These are phyloP conservation scores for Linaria vulgaris DNA, from an alignment of 257 asterid species.

Conservation along the genomic window DNA sequence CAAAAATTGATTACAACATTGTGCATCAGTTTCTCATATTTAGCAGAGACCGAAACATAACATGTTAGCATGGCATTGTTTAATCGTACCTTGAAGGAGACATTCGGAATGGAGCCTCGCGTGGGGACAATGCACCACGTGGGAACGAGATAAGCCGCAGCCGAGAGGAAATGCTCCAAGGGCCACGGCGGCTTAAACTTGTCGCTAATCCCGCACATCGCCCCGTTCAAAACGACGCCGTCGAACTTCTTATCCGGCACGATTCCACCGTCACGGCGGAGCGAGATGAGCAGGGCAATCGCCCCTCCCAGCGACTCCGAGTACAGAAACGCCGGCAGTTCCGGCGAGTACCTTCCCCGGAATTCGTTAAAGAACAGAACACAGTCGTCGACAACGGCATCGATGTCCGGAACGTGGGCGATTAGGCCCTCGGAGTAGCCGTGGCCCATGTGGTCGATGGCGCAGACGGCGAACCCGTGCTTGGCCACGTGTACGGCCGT, in stretches of 20 bases:
- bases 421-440: constrained; percentile 83
- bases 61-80: no score
- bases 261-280: constrained; percentile 56
- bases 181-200: constrained; percentile 99
- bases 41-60: no score
- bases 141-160: constrained; percentile 71
- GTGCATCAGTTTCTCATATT: no score
- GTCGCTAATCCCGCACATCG: constrained; percentile 92
- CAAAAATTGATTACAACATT: no score
- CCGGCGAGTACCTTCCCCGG: constrained; percentile 42
- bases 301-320: constrained; percentile 94
- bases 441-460: constrained; percentile 95
- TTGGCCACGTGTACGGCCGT: constrained; percentile 69
- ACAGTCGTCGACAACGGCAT: constrained; percentile 78
- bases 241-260: constrained; percentile 54
- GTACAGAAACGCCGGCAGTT: constrained; percentile 68
- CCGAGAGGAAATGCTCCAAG: constrained; percentile 76
- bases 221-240: constrained; percentile 88
- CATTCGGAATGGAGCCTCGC: constrained; percentile 70
- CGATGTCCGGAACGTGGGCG: constrained; percentile 77
- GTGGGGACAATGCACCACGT: constrained; percentile 90
- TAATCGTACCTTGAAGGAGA: constrained; percentile 95
- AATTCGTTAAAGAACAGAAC: constrained; percentile 54
- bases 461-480: constrained; percentile 93
- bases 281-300: constrained; percentile 71